These are phyloP conservation scores for Aspergillus sp. DNA, from an alignment of 2,329 filamentous ascomycete genomes.

Conservation along the genomic window DNA sequence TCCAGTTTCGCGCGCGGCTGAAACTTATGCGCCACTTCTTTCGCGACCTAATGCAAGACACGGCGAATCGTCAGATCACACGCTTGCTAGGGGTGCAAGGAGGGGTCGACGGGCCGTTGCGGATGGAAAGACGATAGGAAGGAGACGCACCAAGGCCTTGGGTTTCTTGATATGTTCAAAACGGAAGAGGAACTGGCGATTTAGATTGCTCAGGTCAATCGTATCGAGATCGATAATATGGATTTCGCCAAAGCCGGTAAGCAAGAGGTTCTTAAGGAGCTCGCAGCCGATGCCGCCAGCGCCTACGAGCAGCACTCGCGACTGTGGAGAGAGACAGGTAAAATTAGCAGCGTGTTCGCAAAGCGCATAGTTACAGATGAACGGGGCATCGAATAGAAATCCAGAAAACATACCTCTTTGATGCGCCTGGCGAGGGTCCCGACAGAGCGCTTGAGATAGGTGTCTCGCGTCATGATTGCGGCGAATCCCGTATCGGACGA, in stretches of 20 bases:
- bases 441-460: slow-evolving; percentile 37
- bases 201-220: slow-evolving; percentile 94
- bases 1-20: slow-evolving; percentile 80
- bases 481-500: slow-evolving; percentile 7
- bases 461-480: slow-evolving; percentile 32
- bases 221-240: slow-evolving; percentile 96
- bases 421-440: slow-evolving; percentile 34
- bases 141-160: slow-evolving; percentile 68
- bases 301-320: slow-evolving; percentile 85
- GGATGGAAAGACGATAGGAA: background rate
- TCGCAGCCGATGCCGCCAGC: slow-evolving; percentile 97
- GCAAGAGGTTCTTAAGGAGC: slow-evolving; percentile 89
- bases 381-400: background rate
- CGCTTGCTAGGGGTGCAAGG: background rate
- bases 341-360: background rate
- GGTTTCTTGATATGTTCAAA: slow-evolving; percentile 97
- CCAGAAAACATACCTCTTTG: slow-evolving; percentile 27
- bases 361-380: background rate
- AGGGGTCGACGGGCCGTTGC: slow-evolving; percentile 2
- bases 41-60: slow-evolving; percentile 60
- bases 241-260: slow-evolving; percentile 84
- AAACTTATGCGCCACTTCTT: slow-evolving; percentile 82
- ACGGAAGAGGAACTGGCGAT: slow-evolving; percentile 93
- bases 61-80: background rate
- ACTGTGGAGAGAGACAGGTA: slow-evolving; percentile 44